These are phyloP conservation scores for Pyrus betulifolia DNA, from an alignment of 306 rosid species.

Conservation along the genomic window DNA sequence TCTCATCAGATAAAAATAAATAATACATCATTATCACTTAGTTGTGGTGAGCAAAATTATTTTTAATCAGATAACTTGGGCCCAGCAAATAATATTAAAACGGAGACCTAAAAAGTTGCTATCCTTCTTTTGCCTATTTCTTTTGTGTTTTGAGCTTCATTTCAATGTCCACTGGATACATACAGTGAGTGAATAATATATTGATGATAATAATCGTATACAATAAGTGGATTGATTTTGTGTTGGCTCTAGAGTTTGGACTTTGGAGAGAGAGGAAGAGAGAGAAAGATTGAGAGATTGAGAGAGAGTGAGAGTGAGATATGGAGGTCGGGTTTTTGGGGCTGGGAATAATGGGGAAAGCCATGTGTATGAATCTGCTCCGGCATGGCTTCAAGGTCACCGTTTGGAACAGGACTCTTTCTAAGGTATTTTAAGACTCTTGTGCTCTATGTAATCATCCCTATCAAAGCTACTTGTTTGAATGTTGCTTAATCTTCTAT, in stretches of 20 bases:
- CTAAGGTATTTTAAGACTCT: conserved; percentile 39
- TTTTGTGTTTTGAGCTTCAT: not conserved
- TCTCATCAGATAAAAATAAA: not conserved
- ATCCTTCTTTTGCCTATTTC: not conserved
- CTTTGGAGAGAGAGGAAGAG: not conserved
- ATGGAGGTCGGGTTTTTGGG: conserved; percentile 81
- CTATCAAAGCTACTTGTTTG: not conserved
- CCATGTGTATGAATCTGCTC: conserved; percentile 58
- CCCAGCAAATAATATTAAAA: not conserved
- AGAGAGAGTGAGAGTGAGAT: not conserved
- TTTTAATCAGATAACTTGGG: too few species aligned
- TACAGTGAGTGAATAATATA: too few species aligned
- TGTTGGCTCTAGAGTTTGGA: too few species aligned
- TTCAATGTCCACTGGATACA: not conserved
- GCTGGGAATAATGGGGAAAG: conserved; percentile 88
- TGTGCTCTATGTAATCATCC: not conserved
- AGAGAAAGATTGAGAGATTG: not conserved
- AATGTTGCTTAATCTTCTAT: not conserved
- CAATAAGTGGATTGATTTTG: too few species aligned
- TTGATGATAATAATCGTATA: too few species aligned
- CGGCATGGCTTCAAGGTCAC: conserved; percentile 68
- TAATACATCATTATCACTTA: too few species aligned
- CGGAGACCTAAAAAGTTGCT: not conserved
- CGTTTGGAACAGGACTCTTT: conserved; percentile 79
- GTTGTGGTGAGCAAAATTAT: too few species aligned